Conservation (phyloP, 2,329 filamentous ascomycete genomes). For the Celoporthe dispersa region DNA sequence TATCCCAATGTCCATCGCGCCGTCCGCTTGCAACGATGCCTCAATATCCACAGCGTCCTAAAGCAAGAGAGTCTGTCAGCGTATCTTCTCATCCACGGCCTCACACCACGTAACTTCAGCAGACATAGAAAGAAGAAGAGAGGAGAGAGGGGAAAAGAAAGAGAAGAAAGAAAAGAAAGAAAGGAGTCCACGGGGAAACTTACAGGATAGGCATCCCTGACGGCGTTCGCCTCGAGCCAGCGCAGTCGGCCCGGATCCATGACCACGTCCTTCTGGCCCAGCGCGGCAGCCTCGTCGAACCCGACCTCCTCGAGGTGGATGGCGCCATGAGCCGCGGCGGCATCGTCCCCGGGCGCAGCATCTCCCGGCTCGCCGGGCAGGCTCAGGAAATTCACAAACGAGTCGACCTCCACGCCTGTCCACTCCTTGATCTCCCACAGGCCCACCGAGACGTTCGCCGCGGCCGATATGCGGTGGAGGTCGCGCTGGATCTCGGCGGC, state of each 20-base stretch:
- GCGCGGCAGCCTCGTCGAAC: conserved; percentile 17
- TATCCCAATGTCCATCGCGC: conserved; percentile 44
- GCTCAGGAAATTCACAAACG: conserved; percentile 81
- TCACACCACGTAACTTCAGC: no score
- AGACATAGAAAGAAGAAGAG: neutral
- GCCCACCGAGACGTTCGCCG: conserved; percentile 60
- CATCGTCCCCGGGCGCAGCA: neutral
- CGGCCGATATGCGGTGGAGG: conserved; percentile 62
- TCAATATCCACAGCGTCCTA: conserved; percentile 49
- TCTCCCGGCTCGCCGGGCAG: conserved; percentile 42
- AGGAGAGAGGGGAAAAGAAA: neutral
- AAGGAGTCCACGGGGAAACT: conserved; percentile 17
- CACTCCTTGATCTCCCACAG: conserved; percentile 75
- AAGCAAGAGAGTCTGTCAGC: conserved; percentile 1
- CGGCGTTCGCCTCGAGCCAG: conserved; percentile 35
- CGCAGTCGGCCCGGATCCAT: conserved; percentile 17
- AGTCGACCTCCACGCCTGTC: conserved; percentile 73
- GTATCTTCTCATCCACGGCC: no score
- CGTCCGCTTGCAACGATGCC: conserved; percentile 39
- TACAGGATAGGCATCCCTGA: conserved; percentile 40
- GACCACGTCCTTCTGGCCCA: neutral
- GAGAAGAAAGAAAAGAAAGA: neutral
- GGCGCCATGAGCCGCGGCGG: neutral
- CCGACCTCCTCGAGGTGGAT: conserved; percentile 11
- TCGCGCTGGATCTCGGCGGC: conserved; percentile 71